Conservation (phyloP, 2,329 filamentous ascomycete genomes). For the Fusarium anthophilum region DNA sequence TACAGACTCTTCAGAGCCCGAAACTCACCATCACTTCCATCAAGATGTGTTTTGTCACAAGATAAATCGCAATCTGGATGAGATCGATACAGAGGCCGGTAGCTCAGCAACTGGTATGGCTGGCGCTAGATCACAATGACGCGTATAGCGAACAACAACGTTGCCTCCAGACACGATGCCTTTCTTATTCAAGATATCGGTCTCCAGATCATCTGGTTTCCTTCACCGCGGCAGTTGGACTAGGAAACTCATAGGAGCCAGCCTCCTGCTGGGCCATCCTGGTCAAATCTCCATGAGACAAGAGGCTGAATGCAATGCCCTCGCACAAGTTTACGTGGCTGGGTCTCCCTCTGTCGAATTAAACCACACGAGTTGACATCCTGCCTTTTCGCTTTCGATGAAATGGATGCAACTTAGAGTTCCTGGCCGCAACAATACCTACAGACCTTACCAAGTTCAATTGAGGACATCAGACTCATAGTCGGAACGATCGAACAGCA, state of each 20-base stretch:
- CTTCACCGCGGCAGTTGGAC: slow-evolving; percentile 49
- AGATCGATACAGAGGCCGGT: neutral
- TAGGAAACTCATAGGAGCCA: slow-evolving; percentile 50
- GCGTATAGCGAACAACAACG: slow-evolving; percentile 1
- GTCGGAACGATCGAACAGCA: slow-evolving; percentile 50
- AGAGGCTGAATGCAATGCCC: slow-evolving; percentile 17
- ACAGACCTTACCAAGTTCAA: slow-evolving; percentile 45
- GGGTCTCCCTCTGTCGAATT: slow-evolving; percentile 47
- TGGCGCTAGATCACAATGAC: no score
- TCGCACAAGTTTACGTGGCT: slow-evolving; percentile 44
- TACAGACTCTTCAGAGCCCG: neutral
- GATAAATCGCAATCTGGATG: neutral
- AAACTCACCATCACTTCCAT: neutral
- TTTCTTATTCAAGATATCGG: slow-evolving; percentile 26
- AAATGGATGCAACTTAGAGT: slow-evolving; percentile 45
- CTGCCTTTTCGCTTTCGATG: slow-evolving; percentile 46
- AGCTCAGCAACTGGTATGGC: no score
- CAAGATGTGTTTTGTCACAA: neutral
- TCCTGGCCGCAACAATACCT: slow-evolving; percentile 46
- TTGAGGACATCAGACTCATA: slow-evolving; percentile 47
- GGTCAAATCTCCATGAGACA: slow-evolving; percentile 35
- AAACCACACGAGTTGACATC: slow-evolving; percentile 49
- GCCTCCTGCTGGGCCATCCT: slow-evolving; percentile 50
- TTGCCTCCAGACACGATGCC: slow-evolving; percentile 34
- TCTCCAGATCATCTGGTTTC: neutral